These are phyloP conservation scores for Euphrasia arctica DNA, from an alignment of 305 asterid species.

Conservation along the genomic window DNA sequence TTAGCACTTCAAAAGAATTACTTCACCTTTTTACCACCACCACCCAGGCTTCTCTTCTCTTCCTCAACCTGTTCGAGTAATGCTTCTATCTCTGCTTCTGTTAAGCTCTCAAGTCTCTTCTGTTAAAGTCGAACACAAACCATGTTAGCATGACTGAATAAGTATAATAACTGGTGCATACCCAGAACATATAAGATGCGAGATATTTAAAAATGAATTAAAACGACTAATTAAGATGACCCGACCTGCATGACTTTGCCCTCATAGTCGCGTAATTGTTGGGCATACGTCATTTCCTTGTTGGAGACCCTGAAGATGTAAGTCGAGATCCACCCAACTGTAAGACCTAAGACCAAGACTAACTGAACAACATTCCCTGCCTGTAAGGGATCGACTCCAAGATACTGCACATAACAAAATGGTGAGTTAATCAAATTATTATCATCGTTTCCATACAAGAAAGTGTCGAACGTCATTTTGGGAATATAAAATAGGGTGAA, in stretches of 20 bases:
- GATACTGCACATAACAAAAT: slow-evolving; percentile 44
- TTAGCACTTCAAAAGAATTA: slow-evolving; percentile 18
- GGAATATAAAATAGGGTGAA: no score
- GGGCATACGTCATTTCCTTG: slow-evolving; percentile 95
- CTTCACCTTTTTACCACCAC: slow-evolving; percentile 41
- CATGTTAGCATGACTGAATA: slow-evolving; percentile 4
- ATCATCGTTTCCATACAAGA: no score
- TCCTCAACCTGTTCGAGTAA: slow-evolving; percentile 93
- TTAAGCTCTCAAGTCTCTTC: slow-evolving; percentile 93
- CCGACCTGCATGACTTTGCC: slow-evolving; percentile 87
- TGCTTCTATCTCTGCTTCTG: slow-evolving; percentile 77
- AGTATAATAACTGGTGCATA: not conserved
- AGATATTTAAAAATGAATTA: not conserved
- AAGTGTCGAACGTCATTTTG: no score
- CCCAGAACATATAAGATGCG: not conserved
- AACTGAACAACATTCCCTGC: slow-evolving; percentile 92
- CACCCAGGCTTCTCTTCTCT: slow-evolving; percentile 61
- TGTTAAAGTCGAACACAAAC: slow-evolving; percentile 28
- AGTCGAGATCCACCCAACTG: slow-evolving; percentile 94
- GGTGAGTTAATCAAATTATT: no score
- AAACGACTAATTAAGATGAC: slow-evolving; percentile 14
- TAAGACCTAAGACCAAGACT: slow-evolving; percentile 82
- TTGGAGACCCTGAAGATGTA: slow-evolving; percentile 90
- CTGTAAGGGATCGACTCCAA: slow-evolving; percentile 84
- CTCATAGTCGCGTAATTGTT: slow-evolving; percentile 82